A percentile compares a stretch with the other conserved stretches of the same genome.
Evolutionary conservation across 1,139 yeast genomes (phyloP).

Genomic region (Yamadazyma friedrichii): DNA sequence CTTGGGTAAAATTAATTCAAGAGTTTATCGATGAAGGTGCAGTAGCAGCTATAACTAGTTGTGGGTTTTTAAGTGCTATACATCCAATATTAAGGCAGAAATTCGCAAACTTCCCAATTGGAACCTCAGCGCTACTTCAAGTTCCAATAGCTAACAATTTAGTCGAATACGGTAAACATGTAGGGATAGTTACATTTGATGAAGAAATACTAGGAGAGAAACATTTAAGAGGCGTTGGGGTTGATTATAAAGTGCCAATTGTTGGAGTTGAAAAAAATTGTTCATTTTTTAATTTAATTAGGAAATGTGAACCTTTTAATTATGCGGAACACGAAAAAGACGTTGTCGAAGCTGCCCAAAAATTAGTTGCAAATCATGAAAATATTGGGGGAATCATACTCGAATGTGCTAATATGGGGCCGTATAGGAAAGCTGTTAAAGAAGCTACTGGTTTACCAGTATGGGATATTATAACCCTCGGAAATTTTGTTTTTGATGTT

Average conservation of each 20-base stretch:
- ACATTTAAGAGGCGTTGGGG: conserved; percentile 27
- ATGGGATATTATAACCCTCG: conserved; percentile 22
- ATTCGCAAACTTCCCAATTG: conserved; percentile 24
- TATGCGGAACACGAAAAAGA: conserved; percentile 15
- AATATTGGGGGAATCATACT: conserved; percentile 23
- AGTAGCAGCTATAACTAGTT: conserved; percentile 20
- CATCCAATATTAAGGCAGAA: conserved; percentile 20
- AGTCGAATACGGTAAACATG: conserved; percentile 17
- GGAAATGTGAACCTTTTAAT: conserved; percentile 21
- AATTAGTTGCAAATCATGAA: conserved; percentile 14
- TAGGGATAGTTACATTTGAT: conserved; percentile 29
- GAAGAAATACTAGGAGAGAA: conserved; percentile 17
- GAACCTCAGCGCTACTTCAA: conserved; percentile 26
- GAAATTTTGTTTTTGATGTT: conserved; percentile 13
- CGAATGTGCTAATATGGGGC: conserved; percentile 30
- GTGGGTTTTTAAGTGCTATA: conserved; percentile 26
- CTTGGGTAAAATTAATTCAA: conserved; percentile 15
- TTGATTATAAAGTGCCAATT: conserved; percentile 17
- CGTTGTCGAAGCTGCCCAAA: conserved; percentile 13
- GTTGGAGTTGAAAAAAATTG: conserved; percentile 19
- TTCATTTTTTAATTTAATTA: conserved; percentile 18
- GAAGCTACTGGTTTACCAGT: conserved; percentile 17
- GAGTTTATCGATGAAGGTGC: conserved; percentile 19
- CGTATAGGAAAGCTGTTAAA: conserved; percentile 20
- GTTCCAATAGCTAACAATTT: conserved; percentile 22